Evolutionary conservation across 345 rosid species (phyloP).

Genomic region (Eucalyptus erythrocorys): DNA sequence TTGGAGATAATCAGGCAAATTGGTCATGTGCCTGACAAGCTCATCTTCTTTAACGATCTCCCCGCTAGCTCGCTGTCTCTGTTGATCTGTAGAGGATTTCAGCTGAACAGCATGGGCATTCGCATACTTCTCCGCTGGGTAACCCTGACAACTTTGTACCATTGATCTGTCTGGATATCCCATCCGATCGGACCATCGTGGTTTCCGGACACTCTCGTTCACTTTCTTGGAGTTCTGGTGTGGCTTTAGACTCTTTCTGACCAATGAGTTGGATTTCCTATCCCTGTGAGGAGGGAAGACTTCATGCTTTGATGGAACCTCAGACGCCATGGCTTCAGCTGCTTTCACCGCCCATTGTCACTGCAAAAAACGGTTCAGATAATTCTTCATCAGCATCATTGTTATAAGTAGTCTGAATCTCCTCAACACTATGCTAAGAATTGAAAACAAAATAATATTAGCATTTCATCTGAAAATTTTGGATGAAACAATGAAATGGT

Average conservation of each 20-base stretch:
- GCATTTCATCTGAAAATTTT: not conserved
- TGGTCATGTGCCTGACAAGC: conserved; percentile 73
- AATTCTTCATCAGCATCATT: not conserved
- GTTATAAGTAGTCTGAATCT: not conserved
- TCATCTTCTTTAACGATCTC: conserved; percentile 38
- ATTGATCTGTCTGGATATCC: conserved; percentile 21
- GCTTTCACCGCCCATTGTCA: not conserved
- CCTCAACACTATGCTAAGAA: not conserved
- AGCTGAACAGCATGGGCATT: conserved; percentile 6
- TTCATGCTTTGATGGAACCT: conserved; percentile 4
- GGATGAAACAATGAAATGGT: not conserved
- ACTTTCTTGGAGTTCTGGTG: conserved; percentile 12
- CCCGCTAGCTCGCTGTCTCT: conserved; percentile 4
- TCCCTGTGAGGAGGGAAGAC: not conserved
- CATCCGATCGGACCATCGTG: conserved; percentile 1
- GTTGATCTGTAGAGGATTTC: conserved; percentile 13
- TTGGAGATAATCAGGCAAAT: conserved; percentile 69
- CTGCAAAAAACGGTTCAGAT: not conserved
- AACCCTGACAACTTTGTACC: conserved; percentile 2
- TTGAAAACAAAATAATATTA: not conserved
- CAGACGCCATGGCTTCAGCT: not conserved
- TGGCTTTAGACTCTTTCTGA: conserved; percentile 19
- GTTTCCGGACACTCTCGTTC: conserved; percentile 17
- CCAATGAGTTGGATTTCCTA: conserved; percentile 20
- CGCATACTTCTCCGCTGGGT: not conserved